These are phyloP conservation scores for Niebla homalea DNA, from an alignment of 495 filamentous ascomycete genomes.

Conservation along the genomic window DNA sequence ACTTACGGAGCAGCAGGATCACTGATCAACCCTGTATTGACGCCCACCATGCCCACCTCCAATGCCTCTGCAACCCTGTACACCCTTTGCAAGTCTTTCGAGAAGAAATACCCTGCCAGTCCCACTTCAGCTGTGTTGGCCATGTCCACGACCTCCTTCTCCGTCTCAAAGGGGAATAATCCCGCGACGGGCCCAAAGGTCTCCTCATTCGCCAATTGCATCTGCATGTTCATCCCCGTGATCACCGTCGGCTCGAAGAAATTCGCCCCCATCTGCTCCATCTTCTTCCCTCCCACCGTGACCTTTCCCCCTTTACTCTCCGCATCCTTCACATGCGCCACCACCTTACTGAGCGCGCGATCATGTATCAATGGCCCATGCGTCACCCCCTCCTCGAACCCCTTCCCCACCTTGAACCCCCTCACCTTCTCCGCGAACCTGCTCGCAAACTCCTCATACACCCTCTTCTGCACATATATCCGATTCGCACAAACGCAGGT, in stretches of 20 bases:
- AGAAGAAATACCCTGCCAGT: slow-evolving; percentile 80
- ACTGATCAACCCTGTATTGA: slow-evolving; percentile 73
- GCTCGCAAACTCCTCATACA: slow-evolving; percentile 63
- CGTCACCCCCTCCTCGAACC: slow-evolving; percentile 55
- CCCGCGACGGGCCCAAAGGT: slow-evolving; percentile 82
- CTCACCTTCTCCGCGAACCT: slow-evolving; percentile 63
- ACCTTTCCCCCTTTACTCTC: slow-evolving; percentile 59
- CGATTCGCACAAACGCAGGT: slow-evolving; percentile 1
- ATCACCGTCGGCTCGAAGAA: slow-evolving; percentile 78
- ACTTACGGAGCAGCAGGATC: slow-evolving; percentile 59
- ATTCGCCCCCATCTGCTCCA: slow-evolving; percentile 53
- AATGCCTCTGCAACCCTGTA: slow-evolving; percentile 70
- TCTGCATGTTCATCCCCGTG: slow-evolving; percentile 64
- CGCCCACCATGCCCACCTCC: slow-evolving; percentile 82
- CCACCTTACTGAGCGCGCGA: slow-evolving; percentile 61
- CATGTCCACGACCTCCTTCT: slow-evolving; percentile 69
- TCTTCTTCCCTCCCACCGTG: slow-evolving; percentile 53
- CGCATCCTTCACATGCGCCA: slow-evolving; percentile 66
- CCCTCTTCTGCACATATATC: slow-evolving; percentile 62
- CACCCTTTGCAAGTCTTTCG: slow-evolving; percentile 55
- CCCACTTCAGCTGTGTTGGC: slow-evolving; percentile 69
- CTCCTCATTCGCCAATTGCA: slow-evolving; percentile 67
- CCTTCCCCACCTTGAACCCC: slow-evolving; percentile 63
- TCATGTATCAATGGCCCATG: slow-evolving; percentile 78
- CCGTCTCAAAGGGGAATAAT: slow-evolving; percentile 68